A percentile compares a stretch with the other conserved stretches of the same genome.
phyloP scores from a whole-genome alignment of 1,139 yeast species.

The Blastobotrys niveus region DNA sequence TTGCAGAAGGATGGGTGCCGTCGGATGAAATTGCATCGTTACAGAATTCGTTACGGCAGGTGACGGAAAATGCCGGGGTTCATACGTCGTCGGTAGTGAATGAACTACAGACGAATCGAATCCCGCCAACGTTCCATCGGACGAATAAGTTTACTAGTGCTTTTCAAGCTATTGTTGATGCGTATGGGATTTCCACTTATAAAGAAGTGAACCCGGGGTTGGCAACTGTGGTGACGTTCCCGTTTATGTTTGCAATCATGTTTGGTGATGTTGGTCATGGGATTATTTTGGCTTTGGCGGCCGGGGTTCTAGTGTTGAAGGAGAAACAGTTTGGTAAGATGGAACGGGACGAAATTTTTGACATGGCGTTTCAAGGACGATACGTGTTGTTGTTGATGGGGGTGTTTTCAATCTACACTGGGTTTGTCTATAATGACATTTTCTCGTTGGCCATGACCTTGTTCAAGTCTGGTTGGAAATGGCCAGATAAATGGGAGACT shows the following conservation, averaged over 20 bases:
- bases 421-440: constrained; percentile 85
- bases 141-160: constrained; percentile 90
- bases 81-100: constrained; percentile 75
- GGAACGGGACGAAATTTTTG: constrained; percentile 86
- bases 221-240: constrained; percentile 91
- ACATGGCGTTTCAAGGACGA: constrained; percentile 92
- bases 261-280: constrained; percentile 99
- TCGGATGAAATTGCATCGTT: constrained; percentile 46
- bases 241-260: constrained; percentile 98
- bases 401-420: constrained; percentile 85
- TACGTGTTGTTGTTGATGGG: constrained; percentile 91
- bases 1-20: constrained; percentile 99
- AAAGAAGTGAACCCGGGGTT: constrained; percentile 95
- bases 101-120: constrained; percentile 68
- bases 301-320: constrained; percentile 59
- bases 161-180: constrained; percentile 89
- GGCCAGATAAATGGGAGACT: constrained; percentile 69
- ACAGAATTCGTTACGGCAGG: constrained; percentile 48
- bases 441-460: constrained; percentile 86
- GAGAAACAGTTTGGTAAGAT: constrained; percentile 62
- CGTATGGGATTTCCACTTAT: constrained; percentile 90
- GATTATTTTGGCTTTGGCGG: constrained; percentile 67
- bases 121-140: constrained; percentile 91
- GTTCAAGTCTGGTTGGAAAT: constrained; percentile 85
- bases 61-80: constrained; percentile 52